Evolutionary conservation across 176 grass and related monocot genomes (phyloP).

Genomic region (Oryza meyeriana): DNA sequence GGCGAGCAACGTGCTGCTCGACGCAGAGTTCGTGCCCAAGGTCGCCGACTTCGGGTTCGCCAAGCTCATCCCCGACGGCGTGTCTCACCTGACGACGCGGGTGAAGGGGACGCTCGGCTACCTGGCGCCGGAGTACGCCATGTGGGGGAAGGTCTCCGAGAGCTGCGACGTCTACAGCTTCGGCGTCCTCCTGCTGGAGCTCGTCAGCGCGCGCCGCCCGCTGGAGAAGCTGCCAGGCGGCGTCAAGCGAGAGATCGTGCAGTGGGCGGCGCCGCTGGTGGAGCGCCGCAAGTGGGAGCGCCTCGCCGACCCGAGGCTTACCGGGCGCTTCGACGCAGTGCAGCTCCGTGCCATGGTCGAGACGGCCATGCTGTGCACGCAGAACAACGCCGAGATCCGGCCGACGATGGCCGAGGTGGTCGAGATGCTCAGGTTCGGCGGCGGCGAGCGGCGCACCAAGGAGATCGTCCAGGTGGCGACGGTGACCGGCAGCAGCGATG

Average conservation of each 20-base stretch:
- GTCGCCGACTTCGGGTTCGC: conserved; percentile 77
- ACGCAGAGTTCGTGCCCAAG: conserved; percentile 59
- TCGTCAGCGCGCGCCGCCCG: conserved; percentile 49
- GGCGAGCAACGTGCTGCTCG: conserved; percentile 76
- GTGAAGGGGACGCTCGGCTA: conserved; percentile 80
- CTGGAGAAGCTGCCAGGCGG: conserved; percentile 60
- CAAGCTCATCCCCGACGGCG: conserved; percentile 74
- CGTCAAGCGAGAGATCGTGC: conserved; percentile 59
- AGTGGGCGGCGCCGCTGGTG: conserved; percentile 56
- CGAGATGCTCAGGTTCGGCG: conserved; percentile 48
- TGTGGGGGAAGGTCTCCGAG: conserved; percentile 80
- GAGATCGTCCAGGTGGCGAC: conserved; percentile 41
- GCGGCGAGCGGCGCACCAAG: conserved; percentile 31
- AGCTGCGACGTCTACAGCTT: conserved; percentile 83
- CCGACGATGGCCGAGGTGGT: conserved; percentile 58
- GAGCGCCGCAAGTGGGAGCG: conserved; percentile 55
- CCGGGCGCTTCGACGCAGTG: conserved; percentile 37
- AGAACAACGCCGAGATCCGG: conserved; percentile 28
- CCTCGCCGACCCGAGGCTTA: conserved; percentile 49
- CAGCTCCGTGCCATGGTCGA: conserved; percentile 47
- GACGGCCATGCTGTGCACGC: conserved; percentile 55
- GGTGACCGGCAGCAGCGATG: conserved; percentile 20
- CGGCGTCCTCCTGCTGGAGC: conserved; percentile 69
- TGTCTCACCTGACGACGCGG: conserved; percentile 70
- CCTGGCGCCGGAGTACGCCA: conserved; percentile 78